phyloP scores from a whole-genome alignment of 306 rosid genomes.

The Vigna nakashimae region DNA sequence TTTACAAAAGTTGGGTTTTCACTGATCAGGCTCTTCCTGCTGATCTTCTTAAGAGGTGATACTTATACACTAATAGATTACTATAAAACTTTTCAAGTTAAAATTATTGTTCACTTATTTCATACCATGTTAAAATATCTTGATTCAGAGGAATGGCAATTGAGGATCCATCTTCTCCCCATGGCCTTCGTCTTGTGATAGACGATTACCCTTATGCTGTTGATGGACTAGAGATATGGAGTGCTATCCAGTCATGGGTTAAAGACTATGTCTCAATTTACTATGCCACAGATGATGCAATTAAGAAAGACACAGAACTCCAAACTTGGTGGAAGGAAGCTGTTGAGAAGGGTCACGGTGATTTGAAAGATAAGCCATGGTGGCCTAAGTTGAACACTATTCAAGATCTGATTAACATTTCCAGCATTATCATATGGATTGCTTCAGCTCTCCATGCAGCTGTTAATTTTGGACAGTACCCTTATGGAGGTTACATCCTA shows the following conservation, averaged over 20 bases:
- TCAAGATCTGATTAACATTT: constrained; percentile 44
- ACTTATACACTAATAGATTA: too few species aligned
- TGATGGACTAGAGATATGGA: constrained; percentile 69
- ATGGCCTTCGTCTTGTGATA: constrained; percentile 61
- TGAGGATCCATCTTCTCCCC: constrained; percentile 52
- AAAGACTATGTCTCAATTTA: constrained; percentile 55
- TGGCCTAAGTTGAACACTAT: constrained; percentile 61
- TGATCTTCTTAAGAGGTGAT: constrained; percentile 51
- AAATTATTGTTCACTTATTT: neutral
- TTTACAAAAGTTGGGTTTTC: constrained; percentile 47
- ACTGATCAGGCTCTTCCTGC: constrained; percentile 46
- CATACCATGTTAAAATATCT: too few species aligned
- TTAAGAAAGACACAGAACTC: constrained; percentile 56
- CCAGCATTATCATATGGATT: constrained; percentile 63
- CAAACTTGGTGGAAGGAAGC: constrained; percentile 76
- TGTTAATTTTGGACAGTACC: constrained; percentile 65
- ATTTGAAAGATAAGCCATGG: constrained; percentile 57
- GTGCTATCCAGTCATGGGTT: constrained; percentile 63
- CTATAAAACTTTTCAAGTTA: constrained; percentile 7
- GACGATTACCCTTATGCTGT: constrained; percentile 68
- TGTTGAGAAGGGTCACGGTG: constrained; percentile 61
- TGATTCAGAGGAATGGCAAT: constrained; percentile 64
- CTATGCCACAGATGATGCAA: constrained; percentile 43
- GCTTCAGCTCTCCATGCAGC: constrained; percentile 74
- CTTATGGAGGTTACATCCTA: constrained; percentile 69